Evolutionary conservation across 176 grass and related monocot genomes (phyloP).

Genomic region (maize (Zea mays)): Zm-B73-REFERENCE-NAM-5.0 NC_050097.1:9434001-9434500

Average conservation of each 20-base stretch:
- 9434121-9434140: conserved; percentile 83
- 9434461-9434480: conserved; percentile 82
- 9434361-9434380: conserved; percentile 97
- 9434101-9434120: conserved; percentile 87
- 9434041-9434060: conserved; percentile 81
- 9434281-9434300: conserved; percentile 88
- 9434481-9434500: conserved; percentile 67
- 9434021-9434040: conserved; percentile 99
- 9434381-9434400: conserved; percentile 83
- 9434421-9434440: conserved; percentile 90
- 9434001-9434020: conserved; percentile 85
- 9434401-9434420: conserved; percentile 86
- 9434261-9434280: conserved; percentile 87
- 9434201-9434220: not conserved
- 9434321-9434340: conserved; percentile 72
- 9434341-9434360: conserved; percentile 92
- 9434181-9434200: no score
- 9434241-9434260: conserved; percentile 94
- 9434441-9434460: conserved; percentile 86
- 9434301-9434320: conserved; percentile 79
- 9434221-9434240: conserved; percentile 19
- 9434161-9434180: not conserved
- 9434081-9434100: conserved; percentile 87
- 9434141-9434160: conserved; percentile 28
- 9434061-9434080: conserved; percentile 85